Percentiles rank a stretch among this genome's conserved stretches.
Conservation (phyloP, 164 flowering plant species). For the Dillenia turbinata region DNA sequence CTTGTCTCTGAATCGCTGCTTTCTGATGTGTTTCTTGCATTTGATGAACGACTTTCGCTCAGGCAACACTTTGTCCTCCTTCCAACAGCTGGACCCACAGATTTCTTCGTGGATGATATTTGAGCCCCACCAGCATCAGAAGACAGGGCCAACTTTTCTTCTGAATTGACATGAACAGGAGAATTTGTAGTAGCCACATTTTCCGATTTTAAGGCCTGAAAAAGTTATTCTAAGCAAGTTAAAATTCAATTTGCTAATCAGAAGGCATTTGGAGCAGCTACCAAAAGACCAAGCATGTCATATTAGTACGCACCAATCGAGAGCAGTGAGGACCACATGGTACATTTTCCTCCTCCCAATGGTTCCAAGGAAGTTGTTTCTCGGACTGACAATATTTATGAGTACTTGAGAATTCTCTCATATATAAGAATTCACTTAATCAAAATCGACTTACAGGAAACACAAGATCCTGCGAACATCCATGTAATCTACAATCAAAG, state of each 20-base stretch:
- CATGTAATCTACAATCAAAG: constrained; percentile 97
- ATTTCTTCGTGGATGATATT: constrained; percentile 37
- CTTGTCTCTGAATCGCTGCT: constrained; percentile 77
- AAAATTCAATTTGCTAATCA: neutral
- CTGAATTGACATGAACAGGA: constrained; percentile 25
- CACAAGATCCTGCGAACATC: constrained; percentile 96
- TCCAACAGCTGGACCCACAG: constrained; percentile 31
- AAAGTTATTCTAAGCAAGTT: neutral
- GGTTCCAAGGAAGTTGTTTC: constrained; percentile 65
- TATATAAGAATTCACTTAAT: neutral
- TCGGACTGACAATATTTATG: constrained; percentile 50
- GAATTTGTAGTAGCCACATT: constrained; percentile 27
- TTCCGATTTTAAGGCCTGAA: constrained; percentile 57
- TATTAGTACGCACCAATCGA: constrained; percentile 43
- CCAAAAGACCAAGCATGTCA: neutral
- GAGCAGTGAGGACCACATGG: constrained; percentile 82
- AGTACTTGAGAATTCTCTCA: neutral
- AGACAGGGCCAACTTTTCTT: constrained; percentile 41
- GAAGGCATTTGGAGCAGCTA: neutral
- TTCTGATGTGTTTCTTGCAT: constrained; percentile 59
- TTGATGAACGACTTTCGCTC: constrained; percentile 83
- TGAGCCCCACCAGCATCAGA: constrained; percentile 41
- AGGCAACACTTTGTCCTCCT: constrained; percentile 52
- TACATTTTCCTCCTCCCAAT: constrained; percentile 46
- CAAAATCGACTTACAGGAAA: constrained; percentile 65